phyloP scores from a whole-genome alignment of 192 early-diverging fungal genomes.

The Gaertneriomyces sp. region DNA sequence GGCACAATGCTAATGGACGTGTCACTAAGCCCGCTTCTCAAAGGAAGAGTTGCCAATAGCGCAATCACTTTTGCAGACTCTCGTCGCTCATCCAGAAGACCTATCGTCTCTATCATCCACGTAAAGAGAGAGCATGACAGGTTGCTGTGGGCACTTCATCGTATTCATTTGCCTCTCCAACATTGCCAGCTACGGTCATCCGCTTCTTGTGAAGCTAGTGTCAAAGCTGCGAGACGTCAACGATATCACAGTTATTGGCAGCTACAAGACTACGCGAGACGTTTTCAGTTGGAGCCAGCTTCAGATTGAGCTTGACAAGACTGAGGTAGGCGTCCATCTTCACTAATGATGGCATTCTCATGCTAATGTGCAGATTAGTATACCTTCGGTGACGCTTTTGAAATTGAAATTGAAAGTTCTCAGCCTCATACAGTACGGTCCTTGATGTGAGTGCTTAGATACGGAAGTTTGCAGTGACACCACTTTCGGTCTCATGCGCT shows the following conservation, averaged over 20 bases:
- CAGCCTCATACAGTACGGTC: not conserved
- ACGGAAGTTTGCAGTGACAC: not conserved
- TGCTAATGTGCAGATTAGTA: not conserved
- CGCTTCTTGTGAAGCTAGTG: not conserved
- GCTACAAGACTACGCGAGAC: not conserved
- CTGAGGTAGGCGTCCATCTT: not conserved
- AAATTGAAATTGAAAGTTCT: conserved; percentile 2
- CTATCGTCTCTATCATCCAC: too few species aligned
- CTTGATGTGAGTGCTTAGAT: not conserved
- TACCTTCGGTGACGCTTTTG: not conserved
- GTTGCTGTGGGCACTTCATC: too few species aligned
- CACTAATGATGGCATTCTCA: not conserved
- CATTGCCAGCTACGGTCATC: not conserved
- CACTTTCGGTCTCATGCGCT: not conserved
- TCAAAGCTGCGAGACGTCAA: not conserved
- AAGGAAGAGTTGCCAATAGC: too few species aligned
- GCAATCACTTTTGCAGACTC: too few species aligned
- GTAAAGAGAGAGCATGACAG: too few species aligned
- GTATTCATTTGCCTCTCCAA: too few species aligned
- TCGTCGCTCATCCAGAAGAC: too few species aligned
- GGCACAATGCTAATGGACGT: not conserved
- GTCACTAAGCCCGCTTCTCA: too few species aligned
- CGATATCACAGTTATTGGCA: not conserved
- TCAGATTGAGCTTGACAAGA: conserved; percentile 4
- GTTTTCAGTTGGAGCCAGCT: not conserved